Conservation (phyloP, 2,329 filamentous ascomycete genomes). For the Cercospora beticola region DNA sequence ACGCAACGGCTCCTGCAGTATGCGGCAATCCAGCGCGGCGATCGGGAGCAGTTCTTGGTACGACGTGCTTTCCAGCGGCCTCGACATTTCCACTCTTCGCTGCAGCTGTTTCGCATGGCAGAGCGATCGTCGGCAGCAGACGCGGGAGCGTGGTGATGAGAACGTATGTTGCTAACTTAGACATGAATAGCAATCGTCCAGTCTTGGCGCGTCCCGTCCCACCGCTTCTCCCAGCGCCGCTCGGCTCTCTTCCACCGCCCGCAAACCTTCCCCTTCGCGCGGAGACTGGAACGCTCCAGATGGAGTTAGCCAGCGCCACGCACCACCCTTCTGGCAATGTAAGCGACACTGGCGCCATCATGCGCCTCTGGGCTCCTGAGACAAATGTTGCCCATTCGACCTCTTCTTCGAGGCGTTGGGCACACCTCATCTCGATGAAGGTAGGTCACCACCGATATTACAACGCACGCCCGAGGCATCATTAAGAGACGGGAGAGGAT, state of each 20-base stretch:
- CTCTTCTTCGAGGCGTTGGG: not conserved
- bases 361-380: not conserved
- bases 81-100: not conserved
- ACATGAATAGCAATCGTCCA: not conserved
- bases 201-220: not conserved
- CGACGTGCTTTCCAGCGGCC: not conserved
- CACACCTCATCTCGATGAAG: not conserved
- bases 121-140: not conserved
- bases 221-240: not conserved
- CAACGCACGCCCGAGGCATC: not conserved
- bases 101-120: not conserved
- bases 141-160: not conserved
- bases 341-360: not conserved
- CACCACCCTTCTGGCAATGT: not conserved
- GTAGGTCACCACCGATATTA: not conserved
- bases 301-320: conserved; percentile 5
- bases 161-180: not conserved
- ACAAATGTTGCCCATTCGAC: not conserved
- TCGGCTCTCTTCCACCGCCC: not conserved
- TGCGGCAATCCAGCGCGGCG: not conserved
- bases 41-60: conserved; percentile 5
- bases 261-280: not conserved
- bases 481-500: not conserved
- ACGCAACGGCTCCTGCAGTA: not conserved
- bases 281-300: not conserved